Base-by-base conservation (phyloP, 768 basidiomycete genomes). In the Chiua virens region DNA sequence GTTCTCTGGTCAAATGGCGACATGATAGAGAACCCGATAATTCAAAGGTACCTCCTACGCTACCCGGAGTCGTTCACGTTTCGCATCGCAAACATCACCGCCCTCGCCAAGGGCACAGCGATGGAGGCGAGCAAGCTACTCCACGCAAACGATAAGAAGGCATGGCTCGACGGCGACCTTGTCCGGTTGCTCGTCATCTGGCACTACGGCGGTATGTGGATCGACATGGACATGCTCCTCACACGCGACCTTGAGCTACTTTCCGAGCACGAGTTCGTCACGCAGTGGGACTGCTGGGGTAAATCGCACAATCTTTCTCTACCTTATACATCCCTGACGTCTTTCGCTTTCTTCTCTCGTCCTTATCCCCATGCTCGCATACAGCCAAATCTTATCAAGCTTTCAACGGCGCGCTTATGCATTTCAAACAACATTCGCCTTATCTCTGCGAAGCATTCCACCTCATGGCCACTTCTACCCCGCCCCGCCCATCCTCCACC, bases 281-380 rank as follows among this genome's bases (percentile, higher is more conserved):
- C 92, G 1, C 94, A 98, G 66, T 98, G 96, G 96, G 96, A 98
- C 63, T 98, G 96, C 69, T 97, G 97, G 67, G 91, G 94, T 95
- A 68, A 56, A 37, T 43, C 45, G 3, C 27, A 14, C 32, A 14
- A 30, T 30, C n/a, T 42, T 36, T 6, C 23, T 27, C 25, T n/a
- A 27, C 23, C 18, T 15, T 28, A 14, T 22, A 22, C 25, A 28
- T 32, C 13, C 34, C 47, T 61, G 46, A 65, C 37, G 17, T 49
- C 42, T 21, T n/a, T n/a, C n/a, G n/a, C n/a, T n/a, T n/a, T n/a
- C 10, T 36, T 30, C 3, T 6, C 17, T 2, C 18, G 25, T 8
- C 15, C 2, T 10, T 6, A n/a, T 10, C 23, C 4, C 22, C 46
- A 23, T 43, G 27, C 28, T 18, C 9, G 32, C 43, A 14, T 34